phyloP scores from a whole-genome alignment of 164 flowering plant species.

The Saururus chinensis region DNA sequence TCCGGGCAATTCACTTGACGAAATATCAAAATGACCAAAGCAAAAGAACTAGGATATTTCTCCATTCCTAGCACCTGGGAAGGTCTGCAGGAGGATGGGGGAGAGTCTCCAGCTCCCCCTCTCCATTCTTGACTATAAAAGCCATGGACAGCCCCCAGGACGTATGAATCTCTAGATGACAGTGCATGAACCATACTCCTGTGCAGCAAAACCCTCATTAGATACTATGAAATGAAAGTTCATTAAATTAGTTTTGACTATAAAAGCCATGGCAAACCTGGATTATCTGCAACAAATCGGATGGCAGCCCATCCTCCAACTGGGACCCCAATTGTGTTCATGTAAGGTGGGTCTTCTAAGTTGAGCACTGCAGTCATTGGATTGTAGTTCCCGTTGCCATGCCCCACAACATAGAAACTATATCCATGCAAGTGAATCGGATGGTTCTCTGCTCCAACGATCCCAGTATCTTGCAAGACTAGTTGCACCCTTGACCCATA shows the following conservation, averaged over 20 bases:
- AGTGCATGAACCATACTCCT: constrained; percentile 77
- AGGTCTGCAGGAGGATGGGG: constrained; percentile 58
- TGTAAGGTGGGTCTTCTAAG: constrained; percentile 54
- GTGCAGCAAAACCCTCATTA: not conserved
- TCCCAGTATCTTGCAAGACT: constrained; percentile 59
- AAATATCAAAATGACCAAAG: not conserved
- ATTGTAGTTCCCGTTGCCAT: constrained; percentile 52
- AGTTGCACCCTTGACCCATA: constrained; percentile 50
- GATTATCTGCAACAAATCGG: constrained; percentile 61
- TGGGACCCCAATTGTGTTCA: constrained; percentile 68
- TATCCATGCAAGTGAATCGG: constrained; percentile 75
- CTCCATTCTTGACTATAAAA: constrained; percentile 56
- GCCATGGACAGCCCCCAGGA: constrained; percentile 53
- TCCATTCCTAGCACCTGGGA: constrained; percentile 34
- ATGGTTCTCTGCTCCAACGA: constrained; percentile 51
- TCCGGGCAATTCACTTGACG: not conserved
- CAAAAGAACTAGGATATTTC: not conserved
- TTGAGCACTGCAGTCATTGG: constrained; percentile 36
- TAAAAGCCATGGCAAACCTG: too few species aligned
- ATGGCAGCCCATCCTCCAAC: constrained; percentile 81
- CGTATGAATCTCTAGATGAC: constrained; percentile 53
- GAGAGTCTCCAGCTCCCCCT: constrained; percentile 33
- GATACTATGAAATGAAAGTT: not conserved
- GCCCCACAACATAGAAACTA: constrained; percentile 61
- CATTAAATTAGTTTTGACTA: not conserved